Percentiles rank a stretch among this genome's conserved stretches.
Conservation (phyloP, 1,284 basidiomycete genomes). For the Boletus mariae region DNA sequence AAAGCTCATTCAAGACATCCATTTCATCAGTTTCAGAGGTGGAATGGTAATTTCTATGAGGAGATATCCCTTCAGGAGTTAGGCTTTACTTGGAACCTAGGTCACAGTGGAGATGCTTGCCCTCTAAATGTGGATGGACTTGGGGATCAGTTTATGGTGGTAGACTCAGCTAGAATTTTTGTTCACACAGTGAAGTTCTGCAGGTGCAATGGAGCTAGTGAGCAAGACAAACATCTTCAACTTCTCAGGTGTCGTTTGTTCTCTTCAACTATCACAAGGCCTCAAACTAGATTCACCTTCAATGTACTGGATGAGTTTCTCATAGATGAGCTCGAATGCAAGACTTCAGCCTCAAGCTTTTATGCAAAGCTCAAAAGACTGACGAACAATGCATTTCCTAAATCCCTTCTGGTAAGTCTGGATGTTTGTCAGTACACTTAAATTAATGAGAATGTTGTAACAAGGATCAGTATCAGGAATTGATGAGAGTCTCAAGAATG, state of each 20-base stretch:
- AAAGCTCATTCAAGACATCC: too few species aligned
- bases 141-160: neutral
- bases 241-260: slow-evolving; percentile 19
- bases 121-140: neutral
- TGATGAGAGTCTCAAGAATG: neutral
- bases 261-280: slow-evolving; percentile 19
- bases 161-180: neutral
- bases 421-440: too few species aligned
- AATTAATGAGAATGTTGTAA: neutral
- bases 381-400: slow-evolving; percentile 23
- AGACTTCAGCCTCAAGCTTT: slow-evolving; percentile 13
- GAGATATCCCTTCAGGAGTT: neutral
- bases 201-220: neutral
- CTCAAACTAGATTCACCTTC: slow-evolving; percentile 32
- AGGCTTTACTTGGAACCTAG: neutral
- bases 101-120: neutral
- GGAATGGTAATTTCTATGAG: neutral
- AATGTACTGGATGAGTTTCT: slow-evolving; percentile 28
- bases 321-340: slow-evolving; percentile 20
- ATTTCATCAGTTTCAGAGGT: neutral
- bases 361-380: slow-evolving; percentile 20
- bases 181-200: neutral
- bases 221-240: slow-evolving; percentile 8
- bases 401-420: slow-evolving; percentile 19
- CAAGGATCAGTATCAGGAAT: slow-evolving; percentile 11